Percentiles rank a stretch among this genome's conserved stretches.
These are phyloP conservation scores for Mycena venus DNA, from an alignment of 768 basidiomycete genomes.

Conservation along the genomic window DNA sequence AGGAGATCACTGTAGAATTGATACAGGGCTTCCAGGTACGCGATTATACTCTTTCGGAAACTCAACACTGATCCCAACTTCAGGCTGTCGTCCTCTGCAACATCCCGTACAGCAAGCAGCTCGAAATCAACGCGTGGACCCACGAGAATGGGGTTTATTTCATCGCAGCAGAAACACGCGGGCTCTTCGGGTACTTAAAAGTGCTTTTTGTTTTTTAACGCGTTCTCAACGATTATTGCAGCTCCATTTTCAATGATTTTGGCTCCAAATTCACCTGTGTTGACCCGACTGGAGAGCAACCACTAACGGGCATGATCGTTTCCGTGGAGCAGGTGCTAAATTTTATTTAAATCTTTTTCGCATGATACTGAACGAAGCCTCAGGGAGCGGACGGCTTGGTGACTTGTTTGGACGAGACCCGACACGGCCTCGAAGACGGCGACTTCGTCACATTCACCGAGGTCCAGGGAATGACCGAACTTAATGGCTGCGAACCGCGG, in stretches of 20 bases:
- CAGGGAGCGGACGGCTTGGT: constrained; percentile 93
- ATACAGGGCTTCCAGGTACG: constrained; percentile 91
- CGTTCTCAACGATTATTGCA: constrained; percentile 45
- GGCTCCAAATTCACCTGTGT: constrained; percentile 95
- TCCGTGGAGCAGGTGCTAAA: constrained; percentile 85
- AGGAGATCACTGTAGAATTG: constrained; percentile 83
- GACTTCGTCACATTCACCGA: constrained; percentile 98
- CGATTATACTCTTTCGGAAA: neutral
- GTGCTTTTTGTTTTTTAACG: constrained; percentile 29
- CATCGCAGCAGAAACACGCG: constrained; percentile 91
- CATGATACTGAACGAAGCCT: neutral
- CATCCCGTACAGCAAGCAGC: constrained; percentile 80
- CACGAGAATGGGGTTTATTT: constrained; percentile 92
- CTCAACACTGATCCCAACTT: constrained; percentile 15
- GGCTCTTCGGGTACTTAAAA: constrained; percentile 86
- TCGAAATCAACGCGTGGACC: constrained; percentile 97
- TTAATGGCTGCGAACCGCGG: constrained; percentile 92
- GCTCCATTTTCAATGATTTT: constrained; percentile 97
- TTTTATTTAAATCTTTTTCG: neutral
- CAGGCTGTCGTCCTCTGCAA: constrained; percentile 94
- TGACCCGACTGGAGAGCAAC: constrained; percentile 98
- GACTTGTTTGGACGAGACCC: constrained; percentile 95
- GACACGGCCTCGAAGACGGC: constrained; percentile 98
- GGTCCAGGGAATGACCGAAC: constrained; percentile 93
- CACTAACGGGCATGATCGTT: constrained; percentile 95